These are phyloP conservation scores for Candida easanensis DNA, from an alignment of 805 yeast genomes.

Conservation along the genomic window DNA sequence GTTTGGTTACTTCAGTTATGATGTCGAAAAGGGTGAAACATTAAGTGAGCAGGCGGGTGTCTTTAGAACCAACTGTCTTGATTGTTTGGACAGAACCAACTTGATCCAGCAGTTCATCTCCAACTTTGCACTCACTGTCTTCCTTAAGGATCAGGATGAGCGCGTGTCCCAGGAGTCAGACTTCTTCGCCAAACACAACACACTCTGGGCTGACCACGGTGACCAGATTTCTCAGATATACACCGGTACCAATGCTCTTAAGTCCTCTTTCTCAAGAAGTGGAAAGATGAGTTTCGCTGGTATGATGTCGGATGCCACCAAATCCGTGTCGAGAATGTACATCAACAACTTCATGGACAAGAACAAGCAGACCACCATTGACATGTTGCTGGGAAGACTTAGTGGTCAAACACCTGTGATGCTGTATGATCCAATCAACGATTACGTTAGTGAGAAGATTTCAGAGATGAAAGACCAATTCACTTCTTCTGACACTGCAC, in stretches of 20 bases:
- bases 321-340: conserved; percentile 91
- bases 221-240: conserved; percentile 94
- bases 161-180: conserved; percentile 43
- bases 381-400: conserved; percentile 76
- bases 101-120: conserved; percentile 84
- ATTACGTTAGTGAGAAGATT: conserved; percentile 66
- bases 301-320: conserved; percentile 94
- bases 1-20: conserved; percentile 82
- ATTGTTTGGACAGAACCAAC: conserved; percentile 92
- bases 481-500: conserved; percentile 57
- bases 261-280: conserved; percentile 88
- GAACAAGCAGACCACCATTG: conserved; percentile 79
- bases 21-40: conserved; percentile 49
- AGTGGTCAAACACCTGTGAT: conserved; percentile 52
- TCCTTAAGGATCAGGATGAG: conserved; percentile 2
- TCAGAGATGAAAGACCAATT: conserved; percentile 40
- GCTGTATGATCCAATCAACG: conserved; percentile 85
- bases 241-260: conserved; percentile 96
- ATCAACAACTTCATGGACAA: conserved; percentile 95
- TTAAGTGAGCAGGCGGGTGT: conserved; percentile 84
- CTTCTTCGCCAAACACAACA: conserved; percentile 69
- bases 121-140: conserved; percentile 57
- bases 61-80: conserved; percentile 91
- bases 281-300: conserved; percentile 98
- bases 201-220: conserved; percentile 98